Base-by-base conservation (phyloP, 2,329 filamentous ascomycete genomes). In the Lasiodiplodia citricola region DNA sequence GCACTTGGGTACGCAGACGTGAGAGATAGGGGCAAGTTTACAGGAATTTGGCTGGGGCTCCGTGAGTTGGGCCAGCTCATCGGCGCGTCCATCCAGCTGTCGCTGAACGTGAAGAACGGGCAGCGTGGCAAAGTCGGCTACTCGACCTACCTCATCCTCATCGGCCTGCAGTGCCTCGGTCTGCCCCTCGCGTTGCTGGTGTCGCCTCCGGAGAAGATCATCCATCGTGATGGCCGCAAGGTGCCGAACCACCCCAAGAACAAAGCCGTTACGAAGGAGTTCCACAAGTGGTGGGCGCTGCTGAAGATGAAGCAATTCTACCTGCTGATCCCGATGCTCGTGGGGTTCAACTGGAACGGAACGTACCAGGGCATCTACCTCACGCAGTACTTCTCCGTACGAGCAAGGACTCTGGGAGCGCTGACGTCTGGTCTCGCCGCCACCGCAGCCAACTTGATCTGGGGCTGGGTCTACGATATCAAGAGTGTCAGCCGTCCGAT, bases 291-390 rank as follows among this genome's bases (percentile, higher is more conserved):
- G 38, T 55, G 51, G 37, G 38, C 80, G 73, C 73, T 86, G 28
- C 68, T 85, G n/a, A 80, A 75, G 67, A 77, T 79, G 52, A 83
- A 80, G 71, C 78, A 84, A 16, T 83, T 87, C 70, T 82, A 80
- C 66, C 77, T 87, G 0, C 74, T 87, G 16, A 79, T 86, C 3
- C 85, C 85, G 0, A 80, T 87, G 16, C 78, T 86, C n/a, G 73
- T 85, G 0, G 83, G 83, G 0, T 85, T 85, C 71, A 82, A 84
- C 69, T 87, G 85, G 81, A 86, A 85, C 70, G 74, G 73, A 44
- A 85, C 84, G 0, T 87, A 87, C 25, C 77, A 85, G 28, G 83
- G 84, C 10, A 86, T 85, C 14, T 87, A 87, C 71, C 78, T 86
- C 21, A 83, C 84, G 13, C 83, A 80, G 37, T 86, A 86, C 75